These are phyloP conservation scores for Pseudogymnoascus sp. DNA, from an alignment of 2,329 filamentous ascomycete genomes.

Conservation along the genomic window DNA sequence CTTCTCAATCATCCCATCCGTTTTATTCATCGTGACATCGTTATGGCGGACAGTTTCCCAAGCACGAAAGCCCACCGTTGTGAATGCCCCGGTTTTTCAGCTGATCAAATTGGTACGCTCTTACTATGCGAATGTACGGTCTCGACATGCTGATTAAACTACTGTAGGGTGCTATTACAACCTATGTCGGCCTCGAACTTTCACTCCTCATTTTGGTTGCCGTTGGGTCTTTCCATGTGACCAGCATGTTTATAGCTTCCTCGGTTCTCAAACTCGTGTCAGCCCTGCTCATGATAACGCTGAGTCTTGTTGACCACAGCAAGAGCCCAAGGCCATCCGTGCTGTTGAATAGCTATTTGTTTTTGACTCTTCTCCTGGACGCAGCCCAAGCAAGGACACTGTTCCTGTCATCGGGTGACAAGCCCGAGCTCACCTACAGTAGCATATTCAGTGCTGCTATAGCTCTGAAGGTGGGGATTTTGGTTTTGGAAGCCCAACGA, in stretches of 20 bases:
- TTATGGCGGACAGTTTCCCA: constrained; percentile 26
- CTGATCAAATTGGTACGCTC: constrained; percentile 25
- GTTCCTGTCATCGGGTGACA: constrained; percentile 28
- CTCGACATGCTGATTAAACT: constrained; percentile 11
- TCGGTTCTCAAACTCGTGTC: constrained; percentile 24
- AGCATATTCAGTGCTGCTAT: constrained; percentile 12
- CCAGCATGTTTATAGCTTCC: constrained; percentile 27
- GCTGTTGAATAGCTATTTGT: constrained; percentile 36
- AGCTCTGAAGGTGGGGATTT: constrained; percentile 11
- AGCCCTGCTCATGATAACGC: constrained; percentile 19
- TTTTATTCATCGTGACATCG: constrained; percentile 26
- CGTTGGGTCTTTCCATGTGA: constrained; percentile 13
- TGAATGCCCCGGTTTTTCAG: constrained; percentile 25
- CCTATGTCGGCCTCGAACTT: constrained; percentile 22
- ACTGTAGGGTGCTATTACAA: constrained; percentile 18
- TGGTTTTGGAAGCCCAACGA: constrained; percentile 11
- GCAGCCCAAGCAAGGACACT: constrained; percentile 35
- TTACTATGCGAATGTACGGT: neutral
- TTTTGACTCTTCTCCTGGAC: constrained; percentile 39
- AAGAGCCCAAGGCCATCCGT: constrained; percentile 35
- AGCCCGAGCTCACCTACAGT: constrained; percentile 13
- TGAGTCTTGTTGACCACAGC: constrained; percentile 26
- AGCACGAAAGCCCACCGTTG: constrained; percentile 26
- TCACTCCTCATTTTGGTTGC: constrained; percentile 24
- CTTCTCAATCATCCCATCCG: constrained; percentile 27